These are phyloP conservation scores for Noccaea caerulescens DNA, from an alignment of 345 rosid genomes.

Conservation along the genomic window DNA sequence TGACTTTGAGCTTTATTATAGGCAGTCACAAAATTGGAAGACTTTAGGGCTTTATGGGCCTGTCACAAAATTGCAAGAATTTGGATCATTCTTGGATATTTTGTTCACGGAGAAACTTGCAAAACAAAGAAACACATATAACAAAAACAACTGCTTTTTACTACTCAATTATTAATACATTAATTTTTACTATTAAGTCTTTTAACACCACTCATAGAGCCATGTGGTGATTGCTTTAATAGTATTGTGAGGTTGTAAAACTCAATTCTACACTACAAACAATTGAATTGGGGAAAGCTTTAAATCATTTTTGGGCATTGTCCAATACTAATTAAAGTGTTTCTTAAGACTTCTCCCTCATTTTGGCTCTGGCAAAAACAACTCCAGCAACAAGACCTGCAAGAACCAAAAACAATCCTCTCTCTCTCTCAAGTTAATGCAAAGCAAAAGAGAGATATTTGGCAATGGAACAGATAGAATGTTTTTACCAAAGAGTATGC, in stretches of 20 bases:
- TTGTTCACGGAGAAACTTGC: too few relatives aligned
- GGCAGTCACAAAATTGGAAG: too few relatives aligned
- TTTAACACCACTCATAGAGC: neutral
- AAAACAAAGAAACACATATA: too few relatives aligned
- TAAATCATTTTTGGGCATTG: neutral
- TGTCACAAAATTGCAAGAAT: too few relatives aligned
- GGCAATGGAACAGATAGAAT: neutral
- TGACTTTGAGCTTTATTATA: too few relatives aligned
- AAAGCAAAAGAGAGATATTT: neutral
- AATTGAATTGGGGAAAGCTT: neutral
- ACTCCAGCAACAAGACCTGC: slow-evolving; percentile 93
- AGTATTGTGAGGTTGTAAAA: slow-evolving; percentile 24
- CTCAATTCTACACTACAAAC: slow-evolving; percentile 19
- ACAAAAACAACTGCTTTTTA: neutral
- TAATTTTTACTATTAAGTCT: slow-evolving; percentile 3
- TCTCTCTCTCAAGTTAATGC: slow-evolving; percentile 22
- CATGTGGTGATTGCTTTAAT: slow-evolving; percentile 6
- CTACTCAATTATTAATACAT: slow-evolving; percentile 17
- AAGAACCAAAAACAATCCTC: neutral
- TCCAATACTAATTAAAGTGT: slow-evolving; percentile 7
- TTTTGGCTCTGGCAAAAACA: slow-evolving; percentile 87
- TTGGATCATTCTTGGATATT: too few relatives aligned
- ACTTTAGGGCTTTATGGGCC: too few relatives aligned
- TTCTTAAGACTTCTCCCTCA: slow-evolving; percentile 63
- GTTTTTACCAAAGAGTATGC: slow-evolving; percentile 89